Base-by-base conservation (phyloP, 2,329 filamentous ascomycete species). In the Exserohilum turcica region DNA sequence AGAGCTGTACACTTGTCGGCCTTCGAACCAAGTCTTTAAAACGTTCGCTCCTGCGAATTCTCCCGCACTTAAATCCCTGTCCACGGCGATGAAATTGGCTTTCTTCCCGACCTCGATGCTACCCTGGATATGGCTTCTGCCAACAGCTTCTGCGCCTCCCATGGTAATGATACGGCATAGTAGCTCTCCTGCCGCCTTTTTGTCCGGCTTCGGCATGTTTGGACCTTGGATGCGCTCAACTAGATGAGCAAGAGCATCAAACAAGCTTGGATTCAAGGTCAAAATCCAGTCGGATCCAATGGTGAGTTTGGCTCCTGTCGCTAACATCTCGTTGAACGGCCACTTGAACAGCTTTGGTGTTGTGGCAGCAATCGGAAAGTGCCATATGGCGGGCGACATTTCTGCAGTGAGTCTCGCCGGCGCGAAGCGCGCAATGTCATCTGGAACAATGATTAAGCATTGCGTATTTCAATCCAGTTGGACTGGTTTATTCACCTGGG, bases 81-180 rank as follows among this genome's bases (percentile, higher is more conserved):
- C 64, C 12, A 72, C 53, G 8, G 65, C 55, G 38, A 72, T 68
- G 31, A 74, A 71, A 50, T 70, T 71, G 15, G 69, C 70, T 43
- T 59, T 66, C 61, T 74, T 73, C 13, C 68, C 66, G 2, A 68
- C 56, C 49, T 67, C 63, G 27, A 74, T 66, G 43, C 64, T 71
- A 13, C 70, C 68, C n/a, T 54, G 24, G 15, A 59, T 57, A 24
- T 58, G 56, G n/a, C 72, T 63, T 19, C 47, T 59, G 2, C 62
- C 62, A 3, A 71, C 64, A 2, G 69, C 70, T 43, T 63, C 46
- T 1, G 70, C 70, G 2, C 68, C 70, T 29, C 65, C 61, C 7
- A 68, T 31, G 0, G 67, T 72, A 12, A 74, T 54, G 49, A 69
- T 66, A 2, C 59, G 55, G 35, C 15, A 37, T 10, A 37, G 35